Evolutionary conservation across 306 rosid genomes (phyloP).

Genomic region (Cicer yamashitae): DNA sequence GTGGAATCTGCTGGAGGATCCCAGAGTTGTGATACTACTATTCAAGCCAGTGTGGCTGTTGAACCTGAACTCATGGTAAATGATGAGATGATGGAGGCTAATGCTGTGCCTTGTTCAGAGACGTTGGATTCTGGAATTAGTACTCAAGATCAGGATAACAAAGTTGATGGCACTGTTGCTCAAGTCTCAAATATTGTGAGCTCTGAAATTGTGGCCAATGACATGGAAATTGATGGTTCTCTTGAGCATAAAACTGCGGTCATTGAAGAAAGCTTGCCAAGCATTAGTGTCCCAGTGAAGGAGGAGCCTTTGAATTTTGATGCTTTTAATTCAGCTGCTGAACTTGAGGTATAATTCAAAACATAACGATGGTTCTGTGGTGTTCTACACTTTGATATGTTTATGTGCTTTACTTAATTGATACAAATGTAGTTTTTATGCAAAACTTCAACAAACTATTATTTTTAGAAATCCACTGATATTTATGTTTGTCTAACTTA

Average conservation of each 20-base stretch:
- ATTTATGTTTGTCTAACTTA: not conserved
- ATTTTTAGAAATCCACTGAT: not conserved
- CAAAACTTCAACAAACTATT: not conserved
- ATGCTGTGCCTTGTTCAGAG: slow-evolving; percentile 46
- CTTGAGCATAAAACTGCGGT: slow-evolving; percentile 48
- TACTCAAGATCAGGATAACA: slow-evolving; percentile 46
- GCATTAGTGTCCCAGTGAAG: slow-evolving; percentile 42
- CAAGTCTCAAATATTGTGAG: slow-evolving; percentile 36
- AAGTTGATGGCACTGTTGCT: slow-evolving; percentile 41
- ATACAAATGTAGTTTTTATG: not conserved
- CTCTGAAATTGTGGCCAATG: slow-evolving; percentile 45
- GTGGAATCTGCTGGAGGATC: slow-evolving; percentile 47
- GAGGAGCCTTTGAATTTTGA: slow-evolving; percentile 69
- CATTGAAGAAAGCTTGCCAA: slow-evolving; percentile 52
- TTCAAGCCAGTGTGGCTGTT: slow-evolving; percentile 5
- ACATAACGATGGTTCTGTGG: not conserved
- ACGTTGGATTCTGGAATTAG: slow-evolving; percentile 39
- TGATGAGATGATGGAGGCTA: slow-evolving; percentile 41
- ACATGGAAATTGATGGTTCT: slow-evolving; percentile 54
- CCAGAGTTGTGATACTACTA: slow-evolving; percentile 39
- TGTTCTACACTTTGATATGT: slow-evolving; percentile 3
- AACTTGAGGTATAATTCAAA: slow-evolving; percentile 78
- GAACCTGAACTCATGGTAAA: slow-evolving; percentile 46
- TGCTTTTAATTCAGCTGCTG: slow-evolving; percentile 66
- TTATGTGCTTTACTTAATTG: not conserved